Conservation (phyloP, 2,329 filamentous ascomycete genomes). For the Botryotinia globosa region DNA sequence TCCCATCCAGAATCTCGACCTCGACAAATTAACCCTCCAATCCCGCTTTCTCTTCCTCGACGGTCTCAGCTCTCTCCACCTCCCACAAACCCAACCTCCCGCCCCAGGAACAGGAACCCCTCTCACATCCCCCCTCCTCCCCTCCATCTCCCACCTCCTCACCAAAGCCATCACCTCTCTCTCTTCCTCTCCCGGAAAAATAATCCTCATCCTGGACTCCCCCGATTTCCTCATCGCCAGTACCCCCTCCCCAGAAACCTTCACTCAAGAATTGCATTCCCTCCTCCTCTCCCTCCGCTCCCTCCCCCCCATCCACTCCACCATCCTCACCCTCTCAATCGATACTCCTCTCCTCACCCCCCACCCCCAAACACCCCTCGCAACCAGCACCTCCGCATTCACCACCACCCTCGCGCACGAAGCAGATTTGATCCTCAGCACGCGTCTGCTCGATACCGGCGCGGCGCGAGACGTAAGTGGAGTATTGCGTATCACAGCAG, state of each 20-base stretch:
- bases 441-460: constrained; percentile 79
- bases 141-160: neutral
- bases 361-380: constrained; percentile 64
- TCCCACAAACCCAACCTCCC: neutral
- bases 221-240: constrained; percentile 7
- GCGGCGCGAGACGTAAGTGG: constrained; percentile 89
- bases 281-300: neutral
- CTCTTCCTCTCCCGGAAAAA: neutral
- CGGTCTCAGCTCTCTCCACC: neutral
- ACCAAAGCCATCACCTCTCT: neutral
- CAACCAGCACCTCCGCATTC: constrained; percentile 69
- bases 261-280: neutral
- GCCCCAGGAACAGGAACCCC: neutral
- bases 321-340: constrained; percentile 66
- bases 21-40: constrained; percentile 56
- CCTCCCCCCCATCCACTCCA: constrained; percentile 47
- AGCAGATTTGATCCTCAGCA: constrained; percentile 66
- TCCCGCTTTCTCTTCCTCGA: constrained; percentile 60
- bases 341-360: constrained; percentile 61
- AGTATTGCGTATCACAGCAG: constrained; percentile 71
- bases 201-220: constrained; percentile 10
- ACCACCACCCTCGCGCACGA: constrained; percentile 70
- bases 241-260: neutral
- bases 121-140: neutral
- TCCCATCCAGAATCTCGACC: constrained; percentile 62